Conservation (phyloP, 345 rosid species). For the Melastoma malabathricum region DNA sequence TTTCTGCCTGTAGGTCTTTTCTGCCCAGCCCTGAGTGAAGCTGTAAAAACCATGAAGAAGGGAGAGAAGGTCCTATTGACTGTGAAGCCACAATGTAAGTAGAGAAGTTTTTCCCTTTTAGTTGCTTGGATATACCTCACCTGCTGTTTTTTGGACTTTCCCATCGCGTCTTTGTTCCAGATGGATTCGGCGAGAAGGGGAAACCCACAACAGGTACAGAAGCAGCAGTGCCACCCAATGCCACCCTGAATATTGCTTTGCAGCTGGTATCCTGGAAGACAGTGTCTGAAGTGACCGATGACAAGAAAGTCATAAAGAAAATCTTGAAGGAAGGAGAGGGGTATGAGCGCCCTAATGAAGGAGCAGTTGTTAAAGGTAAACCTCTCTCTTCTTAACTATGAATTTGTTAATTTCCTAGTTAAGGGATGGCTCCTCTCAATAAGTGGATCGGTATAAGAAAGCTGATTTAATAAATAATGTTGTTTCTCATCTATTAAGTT, state of each 20-base stretch:
- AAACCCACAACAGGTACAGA: conserved; percentile 7
- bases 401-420: conserved; percentile 29
- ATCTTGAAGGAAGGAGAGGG: conserved; percentile 16
- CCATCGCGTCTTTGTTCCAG: not conserved
- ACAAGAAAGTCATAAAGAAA: conserved; percentile 14
- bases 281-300: conserved; percentile 9
- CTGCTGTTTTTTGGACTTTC: no score
- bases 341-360: conserved; percentile 11
- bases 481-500: conserved; percentile 12
- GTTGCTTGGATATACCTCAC: not conserved
- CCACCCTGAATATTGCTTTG: conserved; percentile 7
- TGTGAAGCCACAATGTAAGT: conserved; percentile 11
- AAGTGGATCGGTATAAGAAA: conserved; percentile 16
- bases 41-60: conserved; percentile 13
- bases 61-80: conserved; percentile 11
- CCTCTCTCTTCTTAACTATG: not conserved
- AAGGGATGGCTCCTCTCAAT: not conserved
- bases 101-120: not conserved
- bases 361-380: conserved; percentile 11
- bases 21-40: conserved; percentile 11
- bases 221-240: conserved; percentile 8
- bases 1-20: conserved; percentile 7
- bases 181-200: conserved; percentile 13
- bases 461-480: conserved; percentile 89
- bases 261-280: conserved; percentile 13